These are phyloP conservation scores for Penstemon newberryi DNA, from an alignment of 257 asterid species.

Conservation along the genomic window DNA sequence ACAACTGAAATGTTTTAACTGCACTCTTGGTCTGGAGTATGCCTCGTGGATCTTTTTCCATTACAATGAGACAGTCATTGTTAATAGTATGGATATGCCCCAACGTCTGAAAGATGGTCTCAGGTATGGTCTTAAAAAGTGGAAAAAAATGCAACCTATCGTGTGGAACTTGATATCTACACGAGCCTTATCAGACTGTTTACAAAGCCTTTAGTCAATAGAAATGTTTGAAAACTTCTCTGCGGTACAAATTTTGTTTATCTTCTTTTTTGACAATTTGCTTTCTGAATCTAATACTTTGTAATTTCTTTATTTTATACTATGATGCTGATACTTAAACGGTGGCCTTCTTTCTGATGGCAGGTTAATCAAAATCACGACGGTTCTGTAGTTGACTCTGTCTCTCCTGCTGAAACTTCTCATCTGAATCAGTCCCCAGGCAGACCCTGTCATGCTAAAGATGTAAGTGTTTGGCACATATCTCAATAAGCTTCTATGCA, in stretches of 20 bases:
- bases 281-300: constrained; percentile 20
- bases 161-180: constrained; percentile 14
- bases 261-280: constrained; percentile 9
- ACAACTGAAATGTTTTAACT: not conserved
- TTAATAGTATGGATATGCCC: not conserved
- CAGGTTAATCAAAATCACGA: constrained; percentile 62
- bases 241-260: not conserved
- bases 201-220: constrained; percentile 11
- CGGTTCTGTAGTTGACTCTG: constrained; percentile 38
- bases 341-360: constrained; percentile 31
- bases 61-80: not conserved
- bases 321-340: constrained; percentile 26
- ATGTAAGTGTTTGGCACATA: constrained; percentile 43
- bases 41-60: not conserved
- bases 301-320: constrained; percentile 14
- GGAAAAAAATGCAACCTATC: constrained; percentile 18
- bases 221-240: not conserved
- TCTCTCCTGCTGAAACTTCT: constrained; percentile 45
- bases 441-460: constrained; percentile 44
- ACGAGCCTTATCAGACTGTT: constrained; percentile 17
- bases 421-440: constrained; percentile 39
- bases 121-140: constrained; percentile 5
- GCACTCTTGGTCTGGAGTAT: not conserved
- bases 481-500: constrained; percentile 6
- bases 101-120: not conserved